Evolutionary conservation across 164 flowering plant genomes (phyloP).

Genomic region (Stephania yunnanensis): DNA sequence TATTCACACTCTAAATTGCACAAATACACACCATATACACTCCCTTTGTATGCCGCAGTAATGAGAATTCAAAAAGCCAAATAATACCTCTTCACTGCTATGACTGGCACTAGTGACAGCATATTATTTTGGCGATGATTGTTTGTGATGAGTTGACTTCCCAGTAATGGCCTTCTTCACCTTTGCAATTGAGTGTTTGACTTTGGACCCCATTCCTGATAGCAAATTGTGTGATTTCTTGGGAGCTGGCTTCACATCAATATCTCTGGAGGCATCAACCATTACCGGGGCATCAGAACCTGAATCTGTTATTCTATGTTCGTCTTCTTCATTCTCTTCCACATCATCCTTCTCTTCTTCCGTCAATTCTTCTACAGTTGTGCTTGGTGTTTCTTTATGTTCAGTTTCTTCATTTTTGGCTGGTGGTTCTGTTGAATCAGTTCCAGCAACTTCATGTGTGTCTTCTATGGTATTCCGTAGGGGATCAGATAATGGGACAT

Average conservation of each 20-base stretch:
- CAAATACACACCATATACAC: background rate
- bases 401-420: conserved; percentile 17
- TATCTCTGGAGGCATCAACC: conserved; percentile 52
- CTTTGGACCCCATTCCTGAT: conserved; percentile 85
- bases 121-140: conserved; percentile 36
- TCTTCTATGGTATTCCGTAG: conserved; percentile 26
- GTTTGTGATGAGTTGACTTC: conserved; percentile 54
- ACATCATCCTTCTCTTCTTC: conserved; percentile 28
- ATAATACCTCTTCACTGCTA: background rate
- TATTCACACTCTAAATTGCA: conserved; percentile 2
- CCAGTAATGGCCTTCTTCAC: conserved; percentile 86
- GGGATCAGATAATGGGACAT: conserved; percentile 22
- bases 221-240: conserved; percentile 66
- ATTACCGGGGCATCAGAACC: conserved; percentile 48
- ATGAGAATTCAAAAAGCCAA: background rate
- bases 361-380: conserved; percentile 27
- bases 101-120: background rate
- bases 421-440: conserved; percentile 13
- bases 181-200: conserved; percentile 80
- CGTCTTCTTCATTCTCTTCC: conserved; percentile 29
- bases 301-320: conserved; percentile 30
- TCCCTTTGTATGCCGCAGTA: background rate
- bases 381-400: conserved; percentile 21
- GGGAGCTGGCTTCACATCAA: conserved; percentile 38
- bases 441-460: conserved; percentile 14